Percentiles rank a stretch among this genome's conserved stretches.
Evolutionary conservation across 257 asterid genomes (phyloP).

Genomic region (Jasminum sambac): DNA sequence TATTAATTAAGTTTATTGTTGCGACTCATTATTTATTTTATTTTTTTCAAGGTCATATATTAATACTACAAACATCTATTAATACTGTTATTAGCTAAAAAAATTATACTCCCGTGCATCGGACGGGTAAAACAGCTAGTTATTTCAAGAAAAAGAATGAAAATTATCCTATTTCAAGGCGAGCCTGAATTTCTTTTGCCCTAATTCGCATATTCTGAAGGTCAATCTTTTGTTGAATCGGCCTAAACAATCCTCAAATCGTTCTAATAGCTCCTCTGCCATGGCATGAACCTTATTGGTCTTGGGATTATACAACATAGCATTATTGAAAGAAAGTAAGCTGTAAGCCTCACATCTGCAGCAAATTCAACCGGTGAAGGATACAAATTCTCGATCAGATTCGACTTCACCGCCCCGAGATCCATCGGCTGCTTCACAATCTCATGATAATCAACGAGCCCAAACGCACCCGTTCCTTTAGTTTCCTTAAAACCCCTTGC

Average conservation of each 20-base stretch:
- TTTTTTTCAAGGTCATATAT: no score
- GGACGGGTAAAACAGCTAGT: no score
- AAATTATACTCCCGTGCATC: no score
- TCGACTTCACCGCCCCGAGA: constrained; percentile 80
- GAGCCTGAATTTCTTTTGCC: constrained; percentile 30
- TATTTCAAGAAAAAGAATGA: no score
- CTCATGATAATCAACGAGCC: constrained; percentile 81
- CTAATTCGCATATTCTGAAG: constrained; percentile 20
- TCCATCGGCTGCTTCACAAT: constrained; percentile 95
- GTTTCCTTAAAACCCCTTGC: constrained; percentile 59
- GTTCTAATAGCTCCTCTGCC: constrained; percentile 60
- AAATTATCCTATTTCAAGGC: no score
- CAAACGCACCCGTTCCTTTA: constrained; percentile 65
- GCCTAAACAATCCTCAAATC: constrained; percentile 78
- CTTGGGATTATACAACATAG: constrained; percentile 86
- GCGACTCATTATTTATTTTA: no score
- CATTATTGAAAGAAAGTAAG: constrained; percentile 86
- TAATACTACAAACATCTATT: no score
- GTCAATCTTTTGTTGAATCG: constrained; percentile 57
- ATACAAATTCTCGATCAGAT: constrained; percentile 50
- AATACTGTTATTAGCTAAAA: no score
- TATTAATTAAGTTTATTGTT: no score
- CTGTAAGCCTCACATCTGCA: constrained; percentile 75
- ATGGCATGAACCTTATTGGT: constrained; percentile 59
- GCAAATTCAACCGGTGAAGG: constrained; percentile 69